Evolutionary conservation across 768 basidiomycete genomes (phyloP).

Genomic region (Naganishia friedmannii): DNA sequence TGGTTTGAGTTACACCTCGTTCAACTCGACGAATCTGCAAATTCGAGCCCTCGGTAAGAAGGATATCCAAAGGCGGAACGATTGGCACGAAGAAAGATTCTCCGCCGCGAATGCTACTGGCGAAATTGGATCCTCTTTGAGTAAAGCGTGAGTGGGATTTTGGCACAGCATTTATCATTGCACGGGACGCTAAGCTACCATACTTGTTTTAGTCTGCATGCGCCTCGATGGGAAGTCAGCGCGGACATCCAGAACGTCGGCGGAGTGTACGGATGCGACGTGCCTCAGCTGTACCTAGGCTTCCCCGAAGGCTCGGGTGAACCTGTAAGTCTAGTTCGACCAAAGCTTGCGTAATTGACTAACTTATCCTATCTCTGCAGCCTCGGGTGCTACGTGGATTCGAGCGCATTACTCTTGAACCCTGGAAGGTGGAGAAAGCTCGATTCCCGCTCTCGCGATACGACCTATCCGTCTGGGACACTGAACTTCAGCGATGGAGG

Average conservation of each 20-base stretch:
- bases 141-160: conserved; percentile 27
- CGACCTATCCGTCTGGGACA: conserved; percentile 50
- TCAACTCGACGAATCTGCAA: conserved; percentile 65
- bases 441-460: conserved; percentile 44
- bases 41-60: conserved; percentile 43
- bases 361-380: background rate
- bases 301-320: conserved; percentile 28
- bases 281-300: conserved; percentile 49
- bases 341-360: background rate
- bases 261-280: conserved; percentile 45
- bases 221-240: conserved; percentile 40
- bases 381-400: conserved; percentile 22
- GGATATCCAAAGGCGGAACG: conserved; percentile 15
- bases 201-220: conserved; percentile 37
- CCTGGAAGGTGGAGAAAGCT: conserved; percentile 38
- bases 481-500: conserved; percentile 42
- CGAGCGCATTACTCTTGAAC: conserved; percentile 43
- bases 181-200: background rate
- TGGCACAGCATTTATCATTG: background rate
- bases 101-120: conserved; percentile 17
- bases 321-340: conserved; percentile 17
- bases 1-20: conserved; percentile 80
- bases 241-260: conserved; percentile 48
- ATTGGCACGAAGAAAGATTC: conserved; percentile 17
- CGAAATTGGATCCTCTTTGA: conserved; percentile 30